Base-by-base conservation (phyloP, 1,284 basidiomycete genomes). In the Rhodotorula glutinis region DNA sequence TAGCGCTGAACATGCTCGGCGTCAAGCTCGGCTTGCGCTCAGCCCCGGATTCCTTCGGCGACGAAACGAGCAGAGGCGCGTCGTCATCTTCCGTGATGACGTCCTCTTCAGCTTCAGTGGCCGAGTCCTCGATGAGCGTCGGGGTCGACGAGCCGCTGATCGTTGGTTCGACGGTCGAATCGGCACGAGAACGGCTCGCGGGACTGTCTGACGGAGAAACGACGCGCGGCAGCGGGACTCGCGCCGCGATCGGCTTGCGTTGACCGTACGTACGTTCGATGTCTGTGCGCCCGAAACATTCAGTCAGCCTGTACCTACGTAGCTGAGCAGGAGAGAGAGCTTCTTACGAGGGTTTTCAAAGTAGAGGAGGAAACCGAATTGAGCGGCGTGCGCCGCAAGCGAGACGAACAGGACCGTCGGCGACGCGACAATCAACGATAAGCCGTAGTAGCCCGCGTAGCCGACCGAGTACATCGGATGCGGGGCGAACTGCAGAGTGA, bases 311-410 rank as follows among this genome's bases (percentile, higher is more conserved):
- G 23, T 16, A 25, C 47, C 25, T 9, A 4, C 47, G 11, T 16
- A 25, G 21, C n/a, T 10, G 23, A n/a, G 47, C 9, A 29, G 29
- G 10, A 68, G 21, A 72, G 60, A 16, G 74, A 43, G 41, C 75
- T 54, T 79, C 90, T 79, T 77, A 91, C 93, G 95, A 67, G 95
- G 95, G 76, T 95, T 97, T 81, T 98, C 95, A 75, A 98, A 98
- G 79, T 88, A 89, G n/a, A 93, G 84, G 63, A 98, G 83, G 84
- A 98, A 98, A 7, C 89, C 90, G 79, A 98, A 98, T 77, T 98
- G 95, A 19, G 90, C 88, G 0, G 92, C 90, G 78, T 98, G 96
- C 0, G 90, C 95, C 2, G 88, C 88, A 25, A 98, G 84, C 72
- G 91, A 94, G 66, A 90, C 91, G 74, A 97, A 97, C 14, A 98